Evolutionary conservation across 1,284 basidiomycete genomes (phyloP).

Genomic region (Somion occarium): DNA sequence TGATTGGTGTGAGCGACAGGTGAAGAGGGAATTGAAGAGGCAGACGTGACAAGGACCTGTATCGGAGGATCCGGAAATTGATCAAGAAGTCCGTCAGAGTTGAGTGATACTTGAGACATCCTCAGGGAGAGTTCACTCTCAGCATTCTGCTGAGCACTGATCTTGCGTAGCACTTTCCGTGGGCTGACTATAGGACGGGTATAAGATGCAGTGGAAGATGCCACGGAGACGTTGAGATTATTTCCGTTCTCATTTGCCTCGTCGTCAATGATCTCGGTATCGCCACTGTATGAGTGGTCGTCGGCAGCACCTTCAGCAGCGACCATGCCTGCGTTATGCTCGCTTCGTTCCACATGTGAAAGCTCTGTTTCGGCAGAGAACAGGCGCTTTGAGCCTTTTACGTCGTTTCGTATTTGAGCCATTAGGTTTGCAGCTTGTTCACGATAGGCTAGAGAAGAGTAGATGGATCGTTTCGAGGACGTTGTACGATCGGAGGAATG

Average conservation of each 20-base stretch:
- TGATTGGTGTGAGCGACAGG: constrained; percentile 7
- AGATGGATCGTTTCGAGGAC: constrained; percentile 28
- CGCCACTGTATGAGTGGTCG: constrained; percentile 1
- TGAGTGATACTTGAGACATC: constrained; percentile 21
- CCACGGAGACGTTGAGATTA: constrained; percentile 1
- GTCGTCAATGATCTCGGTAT: constrained; percentile 12
- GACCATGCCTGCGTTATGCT: neutral
- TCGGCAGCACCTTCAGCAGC: constrained; percentile 4
- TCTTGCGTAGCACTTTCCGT: constrained; percentile 1
- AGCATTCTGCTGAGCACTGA: constrained; percentile 18
- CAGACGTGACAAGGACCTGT: constrained; percentile 20
- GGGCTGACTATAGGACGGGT: constrained; percentile 5
- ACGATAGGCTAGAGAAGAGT: constrained; percentile 64
- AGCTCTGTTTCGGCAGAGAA: constrained; percentile 62
- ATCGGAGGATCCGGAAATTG: constrained; percentile 30
- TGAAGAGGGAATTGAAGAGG: constrained; percentile 18
- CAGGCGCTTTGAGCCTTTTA: constrained; percentile 64
- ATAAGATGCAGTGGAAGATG: constrained; percentile 11
- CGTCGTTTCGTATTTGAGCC: constrained; percentile 77
- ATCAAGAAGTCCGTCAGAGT: constrained; percentile 23
- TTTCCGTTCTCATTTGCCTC: neutral
- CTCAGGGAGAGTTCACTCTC: constrained; percentile 21
- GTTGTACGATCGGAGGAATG: constrained; percentile 18
- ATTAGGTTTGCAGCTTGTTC: constrained; percentile 74
- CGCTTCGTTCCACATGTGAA: constrained; percentile 29